Conservation (phyloP, 176 grass and related monocot genomes). For the Musa troglodytarum region DNA sequence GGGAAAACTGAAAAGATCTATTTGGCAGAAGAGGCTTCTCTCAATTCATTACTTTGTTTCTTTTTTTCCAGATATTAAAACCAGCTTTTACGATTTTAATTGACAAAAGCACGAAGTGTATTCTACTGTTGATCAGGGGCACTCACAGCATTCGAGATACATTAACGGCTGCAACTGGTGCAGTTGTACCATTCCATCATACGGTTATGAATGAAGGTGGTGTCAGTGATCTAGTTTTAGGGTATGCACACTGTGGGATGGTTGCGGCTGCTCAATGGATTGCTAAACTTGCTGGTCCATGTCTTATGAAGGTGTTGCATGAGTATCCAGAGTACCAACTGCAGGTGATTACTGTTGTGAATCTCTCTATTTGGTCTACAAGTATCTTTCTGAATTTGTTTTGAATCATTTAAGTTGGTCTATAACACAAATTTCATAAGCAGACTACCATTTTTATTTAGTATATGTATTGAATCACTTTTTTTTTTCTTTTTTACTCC, state of each 20-base stretch:
- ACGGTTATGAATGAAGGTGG: slow-evolving; percentile 84
- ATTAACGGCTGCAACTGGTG: slow-evolving; percentile 85
- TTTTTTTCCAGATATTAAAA: slow-evolving; percentile 74
- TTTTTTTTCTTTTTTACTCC: too few species aligned
- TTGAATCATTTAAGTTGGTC: too few species aligned
- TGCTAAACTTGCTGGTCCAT: slow-evolving; percentile 84
- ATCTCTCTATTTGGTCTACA: too few species aligned
- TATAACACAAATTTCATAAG: too few species aligned
- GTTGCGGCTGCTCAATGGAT: slow-evolving; percentile 97
- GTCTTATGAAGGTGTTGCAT: slow-evolving; percentile 54
- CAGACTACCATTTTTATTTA: too few species aligned
- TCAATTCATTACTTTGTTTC: too few species aligned
- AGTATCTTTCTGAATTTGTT: too few species aligned
- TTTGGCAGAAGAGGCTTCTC: too few species aligned
- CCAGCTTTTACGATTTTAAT: slow-evolving; percentile 86
- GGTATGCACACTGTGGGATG: slow-evolving; percentile 99
- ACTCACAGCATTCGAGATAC: slow-evolving; percentile 98
- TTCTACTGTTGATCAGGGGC: slow-evolving; percentile 88
- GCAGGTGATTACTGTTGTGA: slow-evolving; percentile 29
- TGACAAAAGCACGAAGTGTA: slow-evolving; percentile 69
- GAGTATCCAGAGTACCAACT: slow-evolving; percentile 61
- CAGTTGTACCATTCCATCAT: slow-evolving; percentile 94
- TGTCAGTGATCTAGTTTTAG: slow-evolving; percentile 84
- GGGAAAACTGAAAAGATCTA: too few species aligned
- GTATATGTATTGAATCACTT: too few species aligned